Conservation (phyloP, 352 stramenopile species). For the Pythium brachiatum region DNA sequence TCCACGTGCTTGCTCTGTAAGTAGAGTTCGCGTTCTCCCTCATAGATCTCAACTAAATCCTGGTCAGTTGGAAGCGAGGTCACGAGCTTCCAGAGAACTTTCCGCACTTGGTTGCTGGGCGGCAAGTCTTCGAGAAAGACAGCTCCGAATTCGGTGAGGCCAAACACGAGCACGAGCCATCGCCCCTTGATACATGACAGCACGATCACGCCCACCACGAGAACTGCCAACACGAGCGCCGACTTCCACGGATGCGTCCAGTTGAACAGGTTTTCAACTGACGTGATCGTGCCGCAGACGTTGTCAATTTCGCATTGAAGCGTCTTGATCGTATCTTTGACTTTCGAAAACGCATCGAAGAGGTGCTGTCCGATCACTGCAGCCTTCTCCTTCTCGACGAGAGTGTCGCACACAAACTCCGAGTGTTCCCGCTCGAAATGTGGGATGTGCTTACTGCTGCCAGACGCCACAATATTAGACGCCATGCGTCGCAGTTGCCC, state of each 20-base stretch:
- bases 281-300: conserved; percentile 65
- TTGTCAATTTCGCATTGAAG: conserved; percentile 75
- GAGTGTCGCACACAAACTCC: conserved; percentile 62
- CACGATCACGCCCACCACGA: conserved; percentile 48
- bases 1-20: conserved; percentile 42
- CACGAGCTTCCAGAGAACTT: conserved; percentile 80
- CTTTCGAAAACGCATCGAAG: conserved; percentile 79
- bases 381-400: conserved; percentile 70
- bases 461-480: conserved; percentile 11
- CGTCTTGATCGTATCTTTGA: conserved; percentile 77
- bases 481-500: conserved; percentile 13
- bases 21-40: conserved; percentile 60
- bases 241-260: conserved; percentile 89
- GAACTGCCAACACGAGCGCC: conserved; percentile 47
- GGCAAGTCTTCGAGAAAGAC: conserved; percentile 76
- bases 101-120: conserved; percentile 73
- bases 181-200: conserved; percentile 66
- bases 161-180: conserved; percentile 74
- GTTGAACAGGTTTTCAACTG: conserved; percentile 82
- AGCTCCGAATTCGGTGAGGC: conserved; percentile 72
- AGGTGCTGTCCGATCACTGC: conserved; percentile 65
- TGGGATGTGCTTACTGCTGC: conserved; percentile 19
- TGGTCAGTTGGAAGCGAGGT: conserved; percentile 79
- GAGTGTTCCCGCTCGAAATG: conserved; percentile 62
- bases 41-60: conserved; percentile 77